Evolutionary conservation across 2,329 filamentous ascomycete genomes (phyloP).

Genomic region (Ambrosiella xylebori): DNA sequence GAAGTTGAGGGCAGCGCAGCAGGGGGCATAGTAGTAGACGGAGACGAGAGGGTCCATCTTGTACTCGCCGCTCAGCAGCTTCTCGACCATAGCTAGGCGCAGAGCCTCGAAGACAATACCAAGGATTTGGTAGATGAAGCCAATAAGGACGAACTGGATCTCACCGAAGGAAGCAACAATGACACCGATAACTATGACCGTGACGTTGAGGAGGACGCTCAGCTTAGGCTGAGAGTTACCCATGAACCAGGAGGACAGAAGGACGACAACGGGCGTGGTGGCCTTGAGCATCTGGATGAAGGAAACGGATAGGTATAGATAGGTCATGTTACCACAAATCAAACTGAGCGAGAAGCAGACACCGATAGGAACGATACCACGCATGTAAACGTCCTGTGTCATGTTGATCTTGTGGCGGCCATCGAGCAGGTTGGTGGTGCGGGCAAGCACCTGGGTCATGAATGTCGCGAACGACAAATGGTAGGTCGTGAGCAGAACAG

Average conservation of each 20-base stretch:
- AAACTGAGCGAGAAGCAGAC: constrained; percentile 90
- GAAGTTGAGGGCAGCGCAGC: constrained; percentile 70
- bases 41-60: constrained; percentile 87
- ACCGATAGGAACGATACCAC: constrained; percentile 86
- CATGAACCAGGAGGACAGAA: constrained; percentile 76
- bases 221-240: constrained; percentile 70
- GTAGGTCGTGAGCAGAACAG: constrained; percentile 85
- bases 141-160: constrained; percentile 74
- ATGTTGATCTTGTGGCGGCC: constrained; percentile 93
- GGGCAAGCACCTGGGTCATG: constrained; percentile 85
- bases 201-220: constrained; percentile 81
- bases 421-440: constrained; percentile 78
- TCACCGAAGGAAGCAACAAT: constrained; percentile 89
- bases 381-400: constrained; percentile 83
- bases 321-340: constrained; percentile 92
- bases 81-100: constrained; percentile 70
- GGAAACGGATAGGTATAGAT: constrained; percentile 84
- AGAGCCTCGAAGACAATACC: constrained; percentile 71
- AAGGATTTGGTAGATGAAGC: constrained; percentile 62
- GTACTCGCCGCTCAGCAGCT: constrained; percentile 66
- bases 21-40: constrained; percentile 76
- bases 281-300: constrained; percentile 99
- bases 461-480: constrained; percentile 84
- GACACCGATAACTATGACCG: constrained; percentile 85
- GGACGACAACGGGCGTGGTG: constrained; percentile 83